A percentile compares a stretch with the other conserved stretches of the same genome.
Evolutionary conservation across 2,329 filamentous ascomycete species (phyloP).

Genomic region (Rhinocladiella similis): DNA sequence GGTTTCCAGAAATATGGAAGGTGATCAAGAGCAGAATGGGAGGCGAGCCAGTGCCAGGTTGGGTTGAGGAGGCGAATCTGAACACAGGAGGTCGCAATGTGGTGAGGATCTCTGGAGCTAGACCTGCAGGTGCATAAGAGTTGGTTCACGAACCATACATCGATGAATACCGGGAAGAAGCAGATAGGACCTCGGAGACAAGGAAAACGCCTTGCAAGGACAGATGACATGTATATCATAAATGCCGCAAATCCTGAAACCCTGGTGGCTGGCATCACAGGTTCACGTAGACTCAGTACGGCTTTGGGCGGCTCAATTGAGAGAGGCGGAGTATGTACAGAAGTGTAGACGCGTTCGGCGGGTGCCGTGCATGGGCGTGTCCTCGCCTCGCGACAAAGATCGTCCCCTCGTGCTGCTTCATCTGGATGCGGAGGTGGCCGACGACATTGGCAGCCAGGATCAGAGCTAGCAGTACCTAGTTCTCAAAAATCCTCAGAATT

Average conservation of each 20-base stretch:
- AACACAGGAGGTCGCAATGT: constrained; percentile 30
- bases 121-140: constrained; percentile 17
- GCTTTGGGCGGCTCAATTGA: no score
- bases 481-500: no score
- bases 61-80: constrained; percentile 57
- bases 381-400: no score
- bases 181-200: not conserved
- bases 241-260: no score
- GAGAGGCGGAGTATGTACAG: no score
- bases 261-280: no score
- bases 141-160: not conserved
- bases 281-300: not conserved
- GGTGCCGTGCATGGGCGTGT: no score
- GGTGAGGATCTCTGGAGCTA: constrained; percentile 17
- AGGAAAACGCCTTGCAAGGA: not conserved
- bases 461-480: no score
- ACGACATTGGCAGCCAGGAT: not conserved
- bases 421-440: no score
- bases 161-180: no score
- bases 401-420: no score
- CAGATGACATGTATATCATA: not conserved
- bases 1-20: constrained; percentile 74
- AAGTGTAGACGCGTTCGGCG: no score
- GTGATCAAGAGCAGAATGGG: constrained; percentile 64
- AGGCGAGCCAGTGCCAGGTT: constrained; percentile 67